Evolutionary conservation across 2,329 filamentous ascomycete species (phyloP).

Genomic region (Nothopassalora personata): DNA sequence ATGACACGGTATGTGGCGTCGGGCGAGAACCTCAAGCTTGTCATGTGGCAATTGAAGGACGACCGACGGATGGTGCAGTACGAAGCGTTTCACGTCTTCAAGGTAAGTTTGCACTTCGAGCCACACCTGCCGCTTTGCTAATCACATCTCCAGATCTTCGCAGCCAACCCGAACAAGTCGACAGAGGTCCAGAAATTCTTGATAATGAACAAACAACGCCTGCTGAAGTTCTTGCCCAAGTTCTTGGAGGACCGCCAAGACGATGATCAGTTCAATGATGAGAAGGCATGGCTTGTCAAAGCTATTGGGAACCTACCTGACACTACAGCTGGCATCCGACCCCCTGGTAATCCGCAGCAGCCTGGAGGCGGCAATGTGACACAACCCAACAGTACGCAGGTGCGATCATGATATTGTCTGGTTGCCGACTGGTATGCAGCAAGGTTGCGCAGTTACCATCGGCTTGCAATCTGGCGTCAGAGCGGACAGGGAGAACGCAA

Average conservation of each 20-base stretch:
- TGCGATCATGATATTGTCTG: constrained; percentile 2
- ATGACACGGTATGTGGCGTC: constrained; percentile 97
- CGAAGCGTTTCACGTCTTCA: constrained; percentile 98
- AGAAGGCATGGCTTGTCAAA: constrained; percentile 94
- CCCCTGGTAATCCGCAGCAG: constrained; percentile 4
- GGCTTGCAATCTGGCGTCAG: neutral
- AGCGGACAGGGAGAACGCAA: neutral
- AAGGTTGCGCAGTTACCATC: too few species aligned
- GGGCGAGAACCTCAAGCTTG: constrained; percentile 93
- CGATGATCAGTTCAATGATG: constrained; percentile 97
- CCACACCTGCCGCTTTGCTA: constrained; percentile 7
- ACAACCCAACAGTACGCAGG: neutral
- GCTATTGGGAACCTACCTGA: constrained; percentile 58
- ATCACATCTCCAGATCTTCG: constrained; percentile 64
- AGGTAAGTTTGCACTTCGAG: constrained; percentile 46
- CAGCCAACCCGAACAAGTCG: constrained; percentile 98
- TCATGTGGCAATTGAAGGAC: constrained; percentile 94
- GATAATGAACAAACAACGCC: constrained; percentile 89
- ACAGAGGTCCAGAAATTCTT: constrained; percentile 90
- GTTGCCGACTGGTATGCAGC: neutral
- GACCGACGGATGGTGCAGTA: constrained; percentile 99
- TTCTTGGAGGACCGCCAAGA: constrained; percentile 94
- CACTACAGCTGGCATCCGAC: constrained; percentile 23
- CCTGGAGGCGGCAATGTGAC: neutral
- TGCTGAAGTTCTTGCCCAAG: constrained; percentile 80